Percentiles rank a stretch among this genome's conserved stretches.
Conservation (phyloP, 2,329 filamentous ascomycete genomes). For the Fusarium longipes region DNA sequence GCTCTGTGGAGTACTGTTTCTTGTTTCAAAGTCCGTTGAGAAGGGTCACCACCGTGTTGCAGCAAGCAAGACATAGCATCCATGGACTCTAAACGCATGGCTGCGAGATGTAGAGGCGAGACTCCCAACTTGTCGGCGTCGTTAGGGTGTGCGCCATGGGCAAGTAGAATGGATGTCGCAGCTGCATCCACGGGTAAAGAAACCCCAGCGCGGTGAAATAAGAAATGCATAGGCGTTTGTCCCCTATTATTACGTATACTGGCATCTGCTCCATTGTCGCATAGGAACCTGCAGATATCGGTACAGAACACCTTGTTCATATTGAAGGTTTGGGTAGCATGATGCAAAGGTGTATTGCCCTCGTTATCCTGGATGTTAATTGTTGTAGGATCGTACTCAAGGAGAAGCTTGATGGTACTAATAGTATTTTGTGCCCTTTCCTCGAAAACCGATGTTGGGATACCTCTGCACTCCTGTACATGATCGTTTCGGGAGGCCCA, state of each 20-base stretch:
- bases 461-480: accelerated
- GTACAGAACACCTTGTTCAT: not conserved
- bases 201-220: not conserved
- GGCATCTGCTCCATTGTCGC: not conserved
- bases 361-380: not conserved
- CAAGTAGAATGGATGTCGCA: not conserved
- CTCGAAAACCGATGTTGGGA: accelerated
- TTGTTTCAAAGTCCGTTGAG: not conserved
- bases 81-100: not conserved
- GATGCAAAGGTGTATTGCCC: not conserved
- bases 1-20: not conserved
- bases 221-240: not conserved
- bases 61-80: not conserved
- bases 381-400: not conserved
- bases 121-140: not conserved
- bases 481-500: not conserved
- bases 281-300: accelerated
- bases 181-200: not conserved
- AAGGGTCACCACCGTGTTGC: not conserved
- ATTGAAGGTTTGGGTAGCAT: not conserved
- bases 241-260: not conserved
- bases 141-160: not conserved
- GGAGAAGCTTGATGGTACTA: accelerated
- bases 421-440: not conserved
- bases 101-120: not conserved